These are phyloP conservation scores for Zygotorulaspora florentina DNA, from an alignment of 805 yeast genomes.

Conservation along the genomic window DNA sequence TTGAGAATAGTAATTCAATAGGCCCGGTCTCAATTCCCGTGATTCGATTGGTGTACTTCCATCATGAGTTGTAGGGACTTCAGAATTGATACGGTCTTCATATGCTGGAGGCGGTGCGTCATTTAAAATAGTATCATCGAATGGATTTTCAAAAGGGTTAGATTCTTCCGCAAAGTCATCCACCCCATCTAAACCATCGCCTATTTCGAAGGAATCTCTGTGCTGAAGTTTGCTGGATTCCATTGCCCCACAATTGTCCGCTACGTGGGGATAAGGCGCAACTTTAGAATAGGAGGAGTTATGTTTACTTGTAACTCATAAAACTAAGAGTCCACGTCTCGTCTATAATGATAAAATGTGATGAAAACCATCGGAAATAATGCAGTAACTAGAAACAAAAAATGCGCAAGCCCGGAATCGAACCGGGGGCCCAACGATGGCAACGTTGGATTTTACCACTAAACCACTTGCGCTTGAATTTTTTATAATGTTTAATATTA, in stretches of 20 bases:
- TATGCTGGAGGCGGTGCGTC: constrained; percentile 12
- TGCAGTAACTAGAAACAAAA: constrained; percentile 29
- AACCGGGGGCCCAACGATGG: constrained; percentile 59
- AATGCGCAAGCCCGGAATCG: constrained; percentile 56
- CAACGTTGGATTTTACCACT: constrained; percentile 55
- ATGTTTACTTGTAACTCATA: too few species aligned
- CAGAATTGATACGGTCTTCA: constrained; percentile 3
- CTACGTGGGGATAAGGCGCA: too few species aligned
- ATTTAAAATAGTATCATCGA: constrained; percentile 4
- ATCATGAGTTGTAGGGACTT: constrained; percentile 1
- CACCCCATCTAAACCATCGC: constrained; percentile 29
- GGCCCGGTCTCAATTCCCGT: constrained; percentile 21
- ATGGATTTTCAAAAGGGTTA: constrained; percentile 20
- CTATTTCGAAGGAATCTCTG: constrained; percentile 13
- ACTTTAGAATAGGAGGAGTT: too few species aligned
- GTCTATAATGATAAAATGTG: not conserved
- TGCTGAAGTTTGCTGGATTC: not conserved
- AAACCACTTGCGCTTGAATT: constrained; percentile 52
- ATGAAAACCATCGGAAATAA: too few species aligned
- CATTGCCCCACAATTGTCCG: not conserved
- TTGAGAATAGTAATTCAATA: constrained; percentile 26
- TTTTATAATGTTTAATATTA: too few species aligned
- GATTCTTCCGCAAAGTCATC: constrained; percentile 25
- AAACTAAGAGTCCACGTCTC: too few species aligned
- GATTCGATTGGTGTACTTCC: constrained; percentile 1